phyloP scores from a whole-genome alignment of 371 early-diverging fungal species.

The Mortierella sp. region DNA sequence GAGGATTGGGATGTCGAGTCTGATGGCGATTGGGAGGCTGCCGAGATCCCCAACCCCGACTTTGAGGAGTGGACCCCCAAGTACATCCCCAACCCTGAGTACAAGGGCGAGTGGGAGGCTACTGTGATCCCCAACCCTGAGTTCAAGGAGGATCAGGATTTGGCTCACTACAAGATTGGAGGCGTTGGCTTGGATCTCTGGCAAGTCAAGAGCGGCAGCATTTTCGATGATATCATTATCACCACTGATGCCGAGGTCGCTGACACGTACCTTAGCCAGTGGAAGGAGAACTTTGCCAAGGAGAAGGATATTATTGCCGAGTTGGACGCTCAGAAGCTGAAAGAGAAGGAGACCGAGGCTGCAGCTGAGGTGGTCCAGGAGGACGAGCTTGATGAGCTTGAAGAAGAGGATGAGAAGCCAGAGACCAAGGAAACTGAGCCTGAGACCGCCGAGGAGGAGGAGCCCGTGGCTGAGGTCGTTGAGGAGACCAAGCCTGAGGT shows the following conservation, averaged over 20 bases:
- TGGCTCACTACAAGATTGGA: constrained; percentile 84
- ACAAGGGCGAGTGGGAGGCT: constrained; percentile 96
- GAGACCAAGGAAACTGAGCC: constrained; percentile 31
- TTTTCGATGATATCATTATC: constrained; percentile 94
- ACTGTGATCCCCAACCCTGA: constrained; percentile 92
- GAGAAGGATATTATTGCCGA: constrained; percentile 70
- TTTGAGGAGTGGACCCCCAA: constrained; percentile 88
- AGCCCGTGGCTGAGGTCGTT: background rate
- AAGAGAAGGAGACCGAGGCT: constrained; percentile 59
- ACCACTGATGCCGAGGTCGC: constrained; percentile 79
- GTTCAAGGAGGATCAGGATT: constrained; percentile 87
- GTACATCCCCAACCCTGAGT: constrained; percentile 92
- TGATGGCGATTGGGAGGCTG: constrained; percentile 93
- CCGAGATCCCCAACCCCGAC: constrained; percentile 89
- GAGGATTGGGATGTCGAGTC: constrained; percentile 92
- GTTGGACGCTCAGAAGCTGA: constrained; percentile 61
- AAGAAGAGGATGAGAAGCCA: constrained; percentile 53
- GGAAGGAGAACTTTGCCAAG: constrained; percentile 66
- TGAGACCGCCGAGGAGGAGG: constrained; percentile 9
- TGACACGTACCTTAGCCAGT: constrained; percentile 51
- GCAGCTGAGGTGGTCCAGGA: too few species aligned
- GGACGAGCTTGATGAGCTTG: constrained; percentile 25
- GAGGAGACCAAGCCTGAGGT: constrained; percentile 4
- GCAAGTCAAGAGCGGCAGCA: constrained; percentile 94
- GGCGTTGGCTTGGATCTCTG: constrained; percentile 96